Conservation (phyloP, 257 asterid species). For the Capsicum baccatum region DNA sequence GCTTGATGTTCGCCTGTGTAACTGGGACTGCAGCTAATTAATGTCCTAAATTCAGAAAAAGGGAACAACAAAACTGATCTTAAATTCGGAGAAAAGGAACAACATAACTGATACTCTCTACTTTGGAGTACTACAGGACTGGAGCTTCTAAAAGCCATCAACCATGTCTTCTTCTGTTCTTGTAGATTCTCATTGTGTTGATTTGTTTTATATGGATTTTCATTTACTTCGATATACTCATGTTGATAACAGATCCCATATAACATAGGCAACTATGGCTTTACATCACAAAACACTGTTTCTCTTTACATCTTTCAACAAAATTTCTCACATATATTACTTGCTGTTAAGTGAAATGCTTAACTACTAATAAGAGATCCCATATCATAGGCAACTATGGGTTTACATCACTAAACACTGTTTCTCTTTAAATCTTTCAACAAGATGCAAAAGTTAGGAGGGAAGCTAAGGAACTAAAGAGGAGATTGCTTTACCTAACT, state of each 20-base stretch:
- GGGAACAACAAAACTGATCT: background rate
- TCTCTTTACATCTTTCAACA: background rate
- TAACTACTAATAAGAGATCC: too few species aligned
- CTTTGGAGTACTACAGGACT: background rate
- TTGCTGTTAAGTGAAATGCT: background rate
- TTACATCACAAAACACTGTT: background rate
- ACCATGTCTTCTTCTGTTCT: background rate
- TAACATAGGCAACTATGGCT: background rate
- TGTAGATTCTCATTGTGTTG: background rate
- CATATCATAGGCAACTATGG: too few species aligned
- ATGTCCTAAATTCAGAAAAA: background rate
- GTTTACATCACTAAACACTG: too few species aligned
- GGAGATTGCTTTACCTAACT: background rate
- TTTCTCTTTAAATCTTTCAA: background rate
- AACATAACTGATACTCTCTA: background rate
- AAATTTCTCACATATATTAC: background rate
- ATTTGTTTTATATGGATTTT: background rate
- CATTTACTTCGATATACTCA: background rate
- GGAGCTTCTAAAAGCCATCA: constrained; percentile 1
- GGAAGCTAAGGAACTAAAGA: background rate
- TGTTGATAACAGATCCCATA: background rate
- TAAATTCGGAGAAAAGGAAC: background rate
- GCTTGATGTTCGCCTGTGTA: background rate
- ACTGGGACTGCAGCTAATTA: background rate
- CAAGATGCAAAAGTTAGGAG: background rate